Conservation (phyloP, 139 green algal species). For the Coccomyxa sp. region DNA sequence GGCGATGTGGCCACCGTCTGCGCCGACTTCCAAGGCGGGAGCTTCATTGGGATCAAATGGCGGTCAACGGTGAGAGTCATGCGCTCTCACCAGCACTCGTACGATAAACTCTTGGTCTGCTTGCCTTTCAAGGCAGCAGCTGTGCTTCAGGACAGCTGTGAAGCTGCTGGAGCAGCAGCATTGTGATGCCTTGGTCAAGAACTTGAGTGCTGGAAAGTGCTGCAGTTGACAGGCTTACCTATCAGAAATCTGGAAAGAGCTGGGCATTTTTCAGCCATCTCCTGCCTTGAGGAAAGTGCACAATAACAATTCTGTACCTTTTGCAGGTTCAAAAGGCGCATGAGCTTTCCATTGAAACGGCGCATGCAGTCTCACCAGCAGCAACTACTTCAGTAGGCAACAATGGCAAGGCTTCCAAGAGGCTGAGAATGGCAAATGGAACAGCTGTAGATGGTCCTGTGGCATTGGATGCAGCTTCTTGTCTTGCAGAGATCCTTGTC, state of each 20-base stretch:
- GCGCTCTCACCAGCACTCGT: not conserved
- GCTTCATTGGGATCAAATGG: slow-evolving; percentile 60
- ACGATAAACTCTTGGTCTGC: not conserved
- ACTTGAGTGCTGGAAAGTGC: not conserved
- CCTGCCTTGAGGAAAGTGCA: too few relatives aligned
- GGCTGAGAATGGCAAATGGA: not conserved
- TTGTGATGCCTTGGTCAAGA: too few relatives aligned
- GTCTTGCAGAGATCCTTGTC: not conserved
- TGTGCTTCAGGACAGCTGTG: not conserved
- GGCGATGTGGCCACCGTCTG: slow-evolving; percentile 55
- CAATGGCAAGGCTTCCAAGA: not conserved
- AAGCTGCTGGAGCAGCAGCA: too few relatives aligned
- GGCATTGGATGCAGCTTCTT: not conserved
- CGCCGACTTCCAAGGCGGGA: slow-evolving; percentile 45
- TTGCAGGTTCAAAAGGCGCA: too few relatives aligned
- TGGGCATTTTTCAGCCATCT: too few relatives aligned
- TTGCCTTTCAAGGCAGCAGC: not conserved
- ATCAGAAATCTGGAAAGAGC: too few relatives aligned
- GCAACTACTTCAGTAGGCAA: too few relatives aligned
- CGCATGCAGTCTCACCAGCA: too few relatives aligned
- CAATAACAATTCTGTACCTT: too few relatives aligned
- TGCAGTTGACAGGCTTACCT: not conserved
- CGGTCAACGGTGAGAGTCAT: not conserved
- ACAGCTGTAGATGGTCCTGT: not conserved
- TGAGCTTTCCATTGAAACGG: too few relatives aligned